Percentiles rank a stretch among this genome's conserved stretches.
Evolutionary conservation across 345 rosid species (phyloP).

Genomic region (Conringia planisiliqua): DNA sequence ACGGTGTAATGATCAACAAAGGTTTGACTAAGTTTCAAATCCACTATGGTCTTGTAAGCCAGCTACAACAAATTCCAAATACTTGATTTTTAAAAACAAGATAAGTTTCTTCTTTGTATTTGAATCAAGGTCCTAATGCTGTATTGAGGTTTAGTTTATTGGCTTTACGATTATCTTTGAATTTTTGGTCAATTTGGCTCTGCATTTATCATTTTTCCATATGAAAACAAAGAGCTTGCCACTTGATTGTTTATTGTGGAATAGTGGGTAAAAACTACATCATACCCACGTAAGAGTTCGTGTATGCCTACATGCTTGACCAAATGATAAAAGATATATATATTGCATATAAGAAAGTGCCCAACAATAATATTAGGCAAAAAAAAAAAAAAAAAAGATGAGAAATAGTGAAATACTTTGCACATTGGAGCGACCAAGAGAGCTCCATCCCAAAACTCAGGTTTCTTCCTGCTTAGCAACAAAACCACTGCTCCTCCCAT

Average conservation of each 20-base stretch:
- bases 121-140: neutral
- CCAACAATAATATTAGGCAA: neutral
- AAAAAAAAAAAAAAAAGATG: neutral
- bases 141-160: neutral
- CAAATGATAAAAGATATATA: neutral
- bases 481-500: constrained; percentile 88
- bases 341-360: neutral
- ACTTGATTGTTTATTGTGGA: neutral
- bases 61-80: neutral
- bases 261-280: neutral
- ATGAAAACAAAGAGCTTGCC: neutral
- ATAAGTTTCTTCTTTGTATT: neutral
- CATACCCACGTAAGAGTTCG: neutral
- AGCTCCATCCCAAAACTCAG: constrained; percentile 80
- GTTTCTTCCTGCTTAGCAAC: constrained; percentile 50
- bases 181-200: neutral
- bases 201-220: neutral
- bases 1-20: neutral
- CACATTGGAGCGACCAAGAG: constrained; percentile 90
- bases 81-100: neutral
- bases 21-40: neutral
- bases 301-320: neutral
- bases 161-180: too few species aligned
- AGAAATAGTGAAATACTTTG: constrained; percentile 48
- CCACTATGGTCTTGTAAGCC: neutral